phyloP scores from a whole-genome alignment of 2,329 filamentous ascomycete genomes.

The Hymenoscyphus albidus region DNA sequence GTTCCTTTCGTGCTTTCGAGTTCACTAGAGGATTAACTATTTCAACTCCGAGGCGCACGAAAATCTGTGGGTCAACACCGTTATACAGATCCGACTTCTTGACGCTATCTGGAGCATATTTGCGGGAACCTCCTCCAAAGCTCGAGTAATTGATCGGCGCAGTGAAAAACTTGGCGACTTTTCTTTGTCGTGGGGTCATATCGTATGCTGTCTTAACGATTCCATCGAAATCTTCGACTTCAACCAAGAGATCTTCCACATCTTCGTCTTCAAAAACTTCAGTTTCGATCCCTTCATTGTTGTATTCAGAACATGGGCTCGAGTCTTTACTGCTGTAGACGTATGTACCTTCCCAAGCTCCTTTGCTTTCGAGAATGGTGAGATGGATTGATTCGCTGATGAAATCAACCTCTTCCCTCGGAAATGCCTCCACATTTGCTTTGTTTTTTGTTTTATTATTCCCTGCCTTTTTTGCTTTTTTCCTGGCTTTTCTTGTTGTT shows the following conservation, averaged over 20 bases:
- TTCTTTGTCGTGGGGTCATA: constrained; percentile 30
- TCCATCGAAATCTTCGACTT: neutral
- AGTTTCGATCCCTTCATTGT: constrained; percentile 6
- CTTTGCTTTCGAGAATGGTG: constrained; percentile 29
- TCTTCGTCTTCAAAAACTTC: constrained; percentile 6
- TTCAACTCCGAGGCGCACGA: constrained; percentile 30
- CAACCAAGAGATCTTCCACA: constrained; percentile 8
- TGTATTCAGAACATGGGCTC: neutral
- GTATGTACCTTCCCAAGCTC: constrained; percentile 30
- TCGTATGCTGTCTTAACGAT: constrained; percentile 20
- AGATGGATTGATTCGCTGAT: constrained; percentile 33
- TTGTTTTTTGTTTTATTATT: constrained; percentile 14
- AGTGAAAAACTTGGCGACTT: constrained; percentile 19
- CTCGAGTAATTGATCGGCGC: constrained; percentile 21
- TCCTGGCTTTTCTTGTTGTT: constrained; percentile 26
- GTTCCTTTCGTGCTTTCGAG: constrained; percentile 27
- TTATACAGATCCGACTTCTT: constrained; percentile 19
- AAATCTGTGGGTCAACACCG: constrained; percentile 28
- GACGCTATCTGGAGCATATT: constrained; percentile 14
- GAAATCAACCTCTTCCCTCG: constrained; percentile 27
- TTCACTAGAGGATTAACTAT: constrained; percentile 20
- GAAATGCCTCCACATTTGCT: constrained; percentile 23
- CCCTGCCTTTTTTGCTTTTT: constrained; percentile 28
- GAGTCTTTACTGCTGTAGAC: constrained; percentile 18
- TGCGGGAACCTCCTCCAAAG: constrained; percentile 22